Evolutionary conservation across 1,139 yeast species (phyloP), one percentile per base, ranked within the genome.

Genomic region (Geotrichum candidum): DNA sequence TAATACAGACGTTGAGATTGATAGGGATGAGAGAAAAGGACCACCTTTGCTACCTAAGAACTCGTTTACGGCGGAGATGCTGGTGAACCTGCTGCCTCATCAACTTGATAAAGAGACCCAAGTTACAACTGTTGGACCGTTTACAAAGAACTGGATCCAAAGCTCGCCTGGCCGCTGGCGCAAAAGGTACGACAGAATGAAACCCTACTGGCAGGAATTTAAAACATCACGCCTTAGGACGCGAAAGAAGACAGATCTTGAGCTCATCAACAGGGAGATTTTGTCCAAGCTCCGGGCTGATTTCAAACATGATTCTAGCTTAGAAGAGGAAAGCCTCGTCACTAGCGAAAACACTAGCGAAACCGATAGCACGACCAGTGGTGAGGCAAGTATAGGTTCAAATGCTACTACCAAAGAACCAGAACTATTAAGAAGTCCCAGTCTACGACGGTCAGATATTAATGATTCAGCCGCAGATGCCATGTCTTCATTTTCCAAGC

Each of bases 31-130:
- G 27, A 53, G 2, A 51, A 55, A 23, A 22, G 61, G 53, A 22
- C 57, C 54, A 10, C 54, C 57, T 18, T n/a, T 57, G 10, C 51
- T 78, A 3, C 82, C 82, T 1, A 67, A 66, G 27, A 66, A 70
- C 27, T 84, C 91, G 3, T 86, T 83, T 73, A 86, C 92, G 0
- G 90, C 91, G 0, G 81, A 81, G 64, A 77, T 90, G 62, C 76
- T 90, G 51, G 75, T 80, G 50, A 84, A 85, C 69, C 78, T 84
- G 15, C 75, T 80, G 1, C 80, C 88, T 0, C 65, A 72, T 7
- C 82, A 82, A 56, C 72, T 89, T 7, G 78, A 85, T 51, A 75
- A 77, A 29, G 77, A 79, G 11, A 79, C 90, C 0, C 76, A 80
- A 56, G 79, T 82, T 6, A 70, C 82, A 1, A 75, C 88, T 27